phyloP scores from a whole-genome alignment of 2,329 filamentous ascomycete genomes.

The Zymoseptoria pseudotritici region DNA sequence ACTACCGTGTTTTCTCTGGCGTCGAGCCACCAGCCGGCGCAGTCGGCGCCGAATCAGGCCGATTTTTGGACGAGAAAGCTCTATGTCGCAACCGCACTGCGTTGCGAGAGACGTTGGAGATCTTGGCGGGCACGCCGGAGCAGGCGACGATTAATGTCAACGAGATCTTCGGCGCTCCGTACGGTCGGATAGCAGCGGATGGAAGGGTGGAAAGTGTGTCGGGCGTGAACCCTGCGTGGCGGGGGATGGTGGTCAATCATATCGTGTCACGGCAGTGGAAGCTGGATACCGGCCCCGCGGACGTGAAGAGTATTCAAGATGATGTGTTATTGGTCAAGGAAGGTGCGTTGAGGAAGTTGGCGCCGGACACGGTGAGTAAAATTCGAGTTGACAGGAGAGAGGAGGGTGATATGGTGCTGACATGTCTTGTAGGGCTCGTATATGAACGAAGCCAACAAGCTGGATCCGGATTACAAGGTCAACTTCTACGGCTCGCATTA shows the following conservation, averaged over 20 bases:
- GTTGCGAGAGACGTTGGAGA: conserved; percentile 14
- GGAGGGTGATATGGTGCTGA: neutral
- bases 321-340: conserved; percentile 30
- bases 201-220: conserved; percentile 38
- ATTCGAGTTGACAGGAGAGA: neutral
- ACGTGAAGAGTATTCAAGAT: conserved; percentile 16
- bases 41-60: conserved; percentile 17
- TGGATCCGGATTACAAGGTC: conserved; percentile 12
- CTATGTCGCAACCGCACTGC: conserved; percentile 10
- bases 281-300: conserved; percentile 4
- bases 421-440: conserved; percentile 25
- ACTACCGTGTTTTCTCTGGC: conserved; percentile 19
- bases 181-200: conserved; percentile 29
- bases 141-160: conserved; percentile 27
- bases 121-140: conserved; percentile 19
- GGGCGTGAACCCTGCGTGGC: conserved; percentile 47
- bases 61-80: conserved; percentile 12
- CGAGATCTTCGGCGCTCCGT: conserved; percentile 30
- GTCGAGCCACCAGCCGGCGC: conserved; percentile 14
- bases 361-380: conserved; percentile 19
- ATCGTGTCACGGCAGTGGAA: conserved; percentile 24
- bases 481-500: conserved; percentile 17
- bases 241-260: conserved; percentile 34
- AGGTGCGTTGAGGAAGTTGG: conserved; percentile 26
- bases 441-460: conserved; percentile 29